Conservation (phyloP, 2,329 filamentous ascomycete genomes). For the Xylaria arbuscula region DNA sequence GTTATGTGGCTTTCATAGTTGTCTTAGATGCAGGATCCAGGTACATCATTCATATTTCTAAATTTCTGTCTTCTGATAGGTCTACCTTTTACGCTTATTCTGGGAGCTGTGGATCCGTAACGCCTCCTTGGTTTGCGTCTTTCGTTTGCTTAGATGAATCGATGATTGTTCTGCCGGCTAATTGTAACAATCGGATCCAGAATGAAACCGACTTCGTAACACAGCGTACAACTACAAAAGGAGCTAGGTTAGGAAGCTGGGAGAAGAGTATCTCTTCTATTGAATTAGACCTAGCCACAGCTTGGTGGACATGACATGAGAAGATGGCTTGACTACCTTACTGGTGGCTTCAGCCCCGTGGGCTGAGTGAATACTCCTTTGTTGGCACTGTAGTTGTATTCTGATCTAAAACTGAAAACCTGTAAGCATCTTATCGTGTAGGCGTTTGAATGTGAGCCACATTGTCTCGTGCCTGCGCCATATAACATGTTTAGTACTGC, state of each 20-base stretch:
- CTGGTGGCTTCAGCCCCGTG: slow-evolving; percentile 27
- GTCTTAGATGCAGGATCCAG: slow-evolving; percentile 29
- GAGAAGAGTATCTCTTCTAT: neutral
- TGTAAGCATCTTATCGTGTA: neutral
- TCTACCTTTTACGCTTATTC: slow-evolving; percentile 1
- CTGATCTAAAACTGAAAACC: neutral
- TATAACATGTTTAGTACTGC: slow-evolving; percentile 1
- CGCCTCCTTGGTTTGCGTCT: slow-evolving; percentile 3
- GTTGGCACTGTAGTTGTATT: neutral
- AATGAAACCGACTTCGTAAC: slow-evolving; percentile 2
- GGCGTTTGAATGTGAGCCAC: slow-evolving; percentile 2
- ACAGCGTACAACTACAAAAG: neutral
- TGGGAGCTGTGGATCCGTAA: neutral
- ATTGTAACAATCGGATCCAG: slow-evolving; percentile 6
- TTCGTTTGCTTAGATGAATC: slow-evolving; percentile 11
- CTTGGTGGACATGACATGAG: neutral
- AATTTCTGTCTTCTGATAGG: slow-evolving; percentile 16
- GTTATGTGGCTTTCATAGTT: slow-evolving; percentile 33
- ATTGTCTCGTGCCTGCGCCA: slow-evolving; percentile 15
- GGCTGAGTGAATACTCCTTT: slow-evolving; percentile 8
- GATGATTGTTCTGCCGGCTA: slow-evolving; percentile 5
- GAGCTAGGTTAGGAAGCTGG: neutral
- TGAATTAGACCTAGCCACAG: neutral
- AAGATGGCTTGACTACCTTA: slow-evolving; percentile 19
- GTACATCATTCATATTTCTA: slow-evolving; percentile 21